Percentiles rank a stretch among this genome's conserved stretches.
Conservation (phyloP, 805 yeast genomes). For the Saturnispora sanitii region DNA sequence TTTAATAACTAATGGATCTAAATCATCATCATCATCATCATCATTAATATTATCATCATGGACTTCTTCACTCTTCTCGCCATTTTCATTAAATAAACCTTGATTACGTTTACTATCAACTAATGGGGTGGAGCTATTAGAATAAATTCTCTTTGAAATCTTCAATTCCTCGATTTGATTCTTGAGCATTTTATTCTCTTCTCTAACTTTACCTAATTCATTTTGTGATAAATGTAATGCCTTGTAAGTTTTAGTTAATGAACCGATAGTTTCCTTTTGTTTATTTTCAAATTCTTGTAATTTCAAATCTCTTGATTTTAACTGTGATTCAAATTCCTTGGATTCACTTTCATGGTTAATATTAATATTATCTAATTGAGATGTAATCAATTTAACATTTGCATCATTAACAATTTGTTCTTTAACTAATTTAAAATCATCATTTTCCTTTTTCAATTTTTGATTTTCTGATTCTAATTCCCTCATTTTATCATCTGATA, state of each 20-base stretch:
- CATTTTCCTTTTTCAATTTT: conserved; percentile 32
- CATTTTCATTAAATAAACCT: neutral
- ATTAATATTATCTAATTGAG: neutral
- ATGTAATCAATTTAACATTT: neutral
- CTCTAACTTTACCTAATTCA: conserved; percentile 56
- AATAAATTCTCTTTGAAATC: conserved; percentile 26
- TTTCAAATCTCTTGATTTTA: conserved; percentile 20
- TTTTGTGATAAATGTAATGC: conserved; percentile 68
- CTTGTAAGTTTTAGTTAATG: conserved; percentile 62
- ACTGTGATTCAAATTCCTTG: conserved; percentile 25
- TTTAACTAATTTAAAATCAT: neutral
- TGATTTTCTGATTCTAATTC: conserved; percentile 39
- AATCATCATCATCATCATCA: conserved; percentile 22
- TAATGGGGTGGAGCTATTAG: conserved; percentile 9
- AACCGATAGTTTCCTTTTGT: conserved; percentile 60
- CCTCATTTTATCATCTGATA: conserved; percentile 34
- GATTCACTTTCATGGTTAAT: neutral
- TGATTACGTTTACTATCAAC: neutral
- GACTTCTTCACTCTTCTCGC: neutral
- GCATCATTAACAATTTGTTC: neutral
- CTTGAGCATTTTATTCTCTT: conserved; percentile 41
- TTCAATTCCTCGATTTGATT: conserved; percentile 64
- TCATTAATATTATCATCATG: conserved; percentile 7
- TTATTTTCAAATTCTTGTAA: conserved; percentile 44
- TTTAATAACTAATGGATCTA: conserved; percentile 61